phyloP scores from a whole-genome alignment of 2,329 filamentous ascomycete genomes.

The Venturiaceae sp. region DNA sequence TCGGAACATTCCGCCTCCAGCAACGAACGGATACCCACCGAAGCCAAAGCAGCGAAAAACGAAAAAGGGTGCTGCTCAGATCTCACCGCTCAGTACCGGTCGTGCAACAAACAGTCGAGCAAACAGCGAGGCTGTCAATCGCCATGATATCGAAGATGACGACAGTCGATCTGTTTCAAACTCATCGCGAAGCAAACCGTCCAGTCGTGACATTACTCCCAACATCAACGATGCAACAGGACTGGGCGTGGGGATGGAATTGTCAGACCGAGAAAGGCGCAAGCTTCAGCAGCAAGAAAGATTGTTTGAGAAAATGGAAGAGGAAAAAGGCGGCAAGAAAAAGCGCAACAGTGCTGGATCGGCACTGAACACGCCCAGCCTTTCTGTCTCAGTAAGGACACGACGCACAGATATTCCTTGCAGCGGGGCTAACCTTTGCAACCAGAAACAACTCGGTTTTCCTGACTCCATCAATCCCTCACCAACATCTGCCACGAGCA shows the following conservation, averaged over 20 bases:
- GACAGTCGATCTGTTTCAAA: constrained; percentile 49
- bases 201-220: constrained; percentile 53
- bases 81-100: constrained; percentile 45
- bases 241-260: constrained; percentile 33
- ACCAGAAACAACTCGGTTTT: constrained; percentile 25
- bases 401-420: constrained; percentile 6
- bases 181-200: constrained; percentile 45
- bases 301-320: constrained; percentile 51
- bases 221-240: constrained; percentile 35
- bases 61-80: constrained; percentile 34
- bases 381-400: constrained; percentile 24
- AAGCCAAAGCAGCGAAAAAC: constrained; percentile 32
- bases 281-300: constrained; percentile 55
- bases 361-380: constrained; percentile 39
- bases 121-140: constrained; percentile 46
- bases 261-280: constrained; percentile 52
- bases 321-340: constrained; percentile 42
- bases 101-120: constrained; percentile 47
- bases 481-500: constrained; percentile 18
- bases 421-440: constrained; percentile 7
- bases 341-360: constrained; percentile 48
- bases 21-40: constrained; percentile 12
- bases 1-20: constrained; percentile 12
- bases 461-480: constrained; percentile 17
- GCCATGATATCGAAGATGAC: constrained; percentile 43